Evolutionary conservation across 495 filamentous ascomycete species (phyloP).

Genomic region (Ramalina intermedia): DNA sequence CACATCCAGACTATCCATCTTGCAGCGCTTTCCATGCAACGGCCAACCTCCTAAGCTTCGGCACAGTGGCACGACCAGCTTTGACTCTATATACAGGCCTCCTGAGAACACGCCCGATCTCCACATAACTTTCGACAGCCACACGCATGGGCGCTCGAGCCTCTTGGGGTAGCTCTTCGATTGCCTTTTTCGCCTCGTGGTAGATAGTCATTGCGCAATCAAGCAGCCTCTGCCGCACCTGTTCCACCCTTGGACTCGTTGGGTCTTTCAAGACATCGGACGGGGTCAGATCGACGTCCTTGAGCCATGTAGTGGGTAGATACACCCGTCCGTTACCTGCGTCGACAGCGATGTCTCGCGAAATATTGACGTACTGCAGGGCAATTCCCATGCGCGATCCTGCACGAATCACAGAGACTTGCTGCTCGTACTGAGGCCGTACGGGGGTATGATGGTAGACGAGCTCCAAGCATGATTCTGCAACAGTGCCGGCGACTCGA

Average conservation of each 20-base stretch:
- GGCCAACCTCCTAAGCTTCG: conserved; percentile 33
- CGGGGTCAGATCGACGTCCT: conserved; percentile 35
- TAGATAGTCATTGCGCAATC: conserved; percentile 42
- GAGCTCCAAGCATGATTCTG: conserved; percentile 46
- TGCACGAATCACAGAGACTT: conserved; percentile 25
- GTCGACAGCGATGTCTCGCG: conserved; percentile 50
- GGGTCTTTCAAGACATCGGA: conserved; percentile 36
- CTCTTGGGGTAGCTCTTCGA: conserved; percentile 40
- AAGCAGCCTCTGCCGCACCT: conserved; percentile 36
- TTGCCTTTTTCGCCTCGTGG: conserved; percentile 28
- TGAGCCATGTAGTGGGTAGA: conserved; percentile 45
- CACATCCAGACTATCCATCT: background rate
- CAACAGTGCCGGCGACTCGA: conserved; percentile 53
- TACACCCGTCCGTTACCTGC: conserved; percentile 47
- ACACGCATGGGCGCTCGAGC: conserved; percentile 46
- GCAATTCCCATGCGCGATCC: conserved; percentile 50
- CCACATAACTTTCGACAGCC: conserved; percentile 60
- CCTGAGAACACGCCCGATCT: conserved; percentile 46
- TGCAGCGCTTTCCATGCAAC: conserved; percentile 40
- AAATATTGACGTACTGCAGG: conserved; percentile 57
- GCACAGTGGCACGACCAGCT: conserved; percentile 42
- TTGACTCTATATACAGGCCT: conserved; percentile 30
- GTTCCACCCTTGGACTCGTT: conserved; percentile 23
- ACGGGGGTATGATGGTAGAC: conserved; percentile 36
- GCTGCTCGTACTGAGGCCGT: conserved; percentile 1